Evolutionary conservation across 352 stramenopile genomes (phyloP).

Genomic region (Thalassiosira mediterranea): DNA sequence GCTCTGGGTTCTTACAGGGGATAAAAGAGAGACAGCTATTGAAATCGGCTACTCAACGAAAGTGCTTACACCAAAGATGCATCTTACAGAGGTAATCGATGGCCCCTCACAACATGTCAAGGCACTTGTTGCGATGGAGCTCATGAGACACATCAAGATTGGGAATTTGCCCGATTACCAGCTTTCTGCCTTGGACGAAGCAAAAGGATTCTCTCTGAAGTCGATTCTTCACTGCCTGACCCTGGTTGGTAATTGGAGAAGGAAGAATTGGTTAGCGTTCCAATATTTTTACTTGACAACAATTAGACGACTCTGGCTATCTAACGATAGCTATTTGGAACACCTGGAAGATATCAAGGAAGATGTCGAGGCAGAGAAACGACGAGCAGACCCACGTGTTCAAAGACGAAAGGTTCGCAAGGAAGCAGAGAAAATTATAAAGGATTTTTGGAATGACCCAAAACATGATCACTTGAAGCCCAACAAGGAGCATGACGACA

Average conservation of each 20-base stretch:
- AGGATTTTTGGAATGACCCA: constrained; percentile 55
- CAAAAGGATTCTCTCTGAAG: constrained; percentile 40
- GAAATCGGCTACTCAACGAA: constrained; percentile 97
- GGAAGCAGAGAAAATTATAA: constrained; percentile 67
- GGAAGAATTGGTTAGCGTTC: constrained; percentile 33
- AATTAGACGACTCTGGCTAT: constrained; percentile 49
- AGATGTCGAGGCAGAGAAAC: constrained; percentile 44
- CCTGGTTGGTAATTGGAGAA: constrained; percentile 50
- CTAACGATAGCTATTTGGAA: constrained; percentile 32
- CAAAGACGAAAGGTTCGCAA: constrained; percentile 67
- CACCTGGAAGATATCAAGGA: constrained; percentile 47
- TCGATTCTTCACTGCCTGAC: constrained; percentile 41
- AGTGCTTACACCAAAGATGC: constrained; percentile 95
- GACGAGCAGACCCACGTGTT: constrained; percentile 49
- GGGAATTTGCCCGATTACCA: constrained; percentile 79
- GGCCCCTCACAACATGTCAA: constrained; percentile 62
- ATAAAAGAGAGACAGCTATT: constrained; percentile 99
- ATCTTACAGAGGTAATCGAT: constrained; percentile 82
- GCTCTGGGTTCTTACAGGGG: constrained; percentile 98
- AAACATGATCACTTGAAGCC: constrained; percentile 35
- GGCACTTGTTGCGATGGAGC: constrained; percentile 79
- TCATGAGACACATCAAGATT: constrained; percentile 83
- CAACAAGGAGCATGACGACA: constrained; percentile 43
- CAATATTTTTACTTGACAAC: constrained; percentile 45
- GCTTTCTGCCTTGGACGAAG: constrained; percentile 51